These are phyloP conservation scores for Umbelopsis sp. DNA, from an alignment of 371 early-diverging fungal species.

Conservation along the genomic window DNA sequence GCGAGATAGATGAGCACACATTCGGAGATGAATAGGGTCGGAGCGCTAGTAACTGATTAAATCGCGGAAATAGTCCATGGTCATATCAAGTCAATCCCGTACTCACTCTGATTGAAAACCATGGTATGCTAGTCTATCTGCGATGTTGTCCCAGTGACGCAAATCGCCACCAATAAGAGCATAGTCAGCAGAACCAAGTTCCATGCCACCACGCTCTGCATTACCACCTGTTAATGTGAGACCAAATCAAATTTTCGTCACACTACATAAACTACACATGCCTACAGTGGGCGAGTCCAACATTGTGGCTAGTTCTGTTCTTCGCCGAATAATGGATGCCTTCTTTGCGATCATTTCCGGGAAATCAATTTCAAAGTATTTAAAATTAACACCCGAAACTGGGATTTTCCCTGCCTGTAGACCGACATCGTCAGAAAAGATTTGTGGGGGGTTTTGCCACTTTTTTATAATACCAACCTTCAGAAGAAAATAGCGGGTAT, in stretches of 20 bases:
- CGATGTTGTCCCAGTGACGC: conserved; percentile 63
- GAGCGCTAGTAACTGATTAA: conserved; percentile 46
- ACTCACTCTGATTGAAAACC: conserved; percentile 73
- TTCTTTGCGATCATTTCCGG: conserved; percentile 84
- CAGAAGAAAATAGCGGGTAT: conserved; percentile 88
- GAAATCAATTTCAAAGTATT: conserved; percentile 94
- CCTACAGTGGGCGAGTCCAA: conserved; percentile 39
- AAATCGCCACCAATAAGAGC: conserved; percentile 83
- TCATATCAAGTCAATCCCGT: conserved; percentile 64
- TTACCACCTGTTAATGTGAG: background rate
- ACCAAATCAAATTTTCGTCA: background rate
- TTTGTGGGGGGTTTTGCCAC: too few relatives aligned
- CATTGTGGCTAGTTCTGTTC: conserved; percentile 51
- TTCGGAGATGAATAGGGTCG: conserved; percentile 91
- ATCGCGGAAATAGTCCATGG: background rate
- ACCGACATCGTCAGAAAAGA: background rate
- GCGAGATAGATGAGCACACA: conserved; percentile 90
- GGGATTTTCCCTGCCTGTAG: conserved; percentile 4
- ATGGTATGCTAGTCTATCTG: conserved; percentile 54
- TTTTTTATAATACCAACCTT: conserved; percentile 45
- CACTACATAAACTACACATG: background rate
- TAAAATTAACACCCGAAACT: conserved; percentile 23
- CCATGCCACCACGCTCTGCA: conserved; percentile 72
- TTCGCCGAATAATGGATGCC: conserved; percentile 66
- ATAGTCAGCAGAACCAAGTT: conserved; percentile 70